These are phyloP conservation scores for Geotrichum siamense DNA, from an alignment of 1,139 yeast species.

Conservation along the genomic window DNA sequence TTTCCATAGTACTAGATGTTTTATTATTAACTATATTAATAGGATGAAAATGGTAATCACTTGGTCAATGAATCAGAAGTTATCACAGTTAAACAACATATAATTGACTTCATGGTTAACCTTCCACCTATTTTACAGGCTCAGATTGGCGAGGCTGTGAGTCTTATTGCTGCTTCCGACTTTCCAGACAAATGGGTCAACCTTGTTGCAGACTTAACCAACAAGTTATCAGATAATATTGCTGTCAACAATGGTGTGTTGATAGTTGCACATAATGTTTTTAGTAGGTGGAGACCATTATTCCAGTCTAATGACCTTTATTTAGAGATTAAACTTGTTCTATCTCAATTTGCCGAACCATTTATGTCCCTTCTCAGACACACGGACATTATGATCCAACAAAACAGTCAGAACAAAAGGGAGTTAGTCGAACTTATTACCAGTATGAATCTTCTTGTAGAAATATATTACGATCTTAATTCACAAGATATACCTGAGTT, in stretches of 20 bases:
- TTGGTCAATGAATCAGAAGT: constrained; percentile 57
- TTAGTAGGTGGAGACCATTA: constrained; percentile 93
- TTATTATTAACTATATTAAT: background rate
- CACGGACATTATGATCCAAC: constrained; percentile 59
- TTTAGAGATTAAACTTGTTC: constrained; percentile 77
- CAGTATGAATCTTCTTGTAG: constrained; percentile 61
- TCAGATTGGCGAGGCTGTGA: constrained; percentile 90
- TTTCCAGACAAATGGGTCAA: constrained; percentile 87
- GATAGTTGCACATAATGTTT: constrained; percentile 89
- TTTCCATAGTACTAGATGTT: constrained; percentile 2
- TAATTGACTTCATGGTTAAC: constrained; percentile 73
- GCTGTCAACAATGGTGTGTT: constrained; percentile 76
- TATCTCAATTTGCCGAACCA: constrained; percentile 79
- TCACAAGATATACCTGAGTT: constrained; percentile 98
- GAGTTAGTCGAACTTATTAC: constrained; percentile 55
- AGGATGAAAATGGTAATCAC: constrained; percentile 76
- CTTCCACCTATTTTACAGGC: constrained; percentile 71
- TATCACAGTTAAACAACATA: constrained; percentile 60
- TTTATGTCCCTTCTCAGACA: constrained; percentile 59
- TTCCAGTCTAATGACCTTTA: constrained; percentile 87
- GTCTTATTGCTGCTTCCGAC: constrained; percentile 90
- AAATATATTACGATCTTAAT: constrained; percentile 85
- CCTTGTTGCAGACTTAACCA: constrained; percentile 64
- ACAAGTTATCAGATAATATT: constrained; percentile 59
- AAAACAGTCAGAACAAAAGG: constrained; percentile 38